Evolutionary conservation across 108 stramenopile genomes (phyloP).

Genomic region (Skeletonema menzelii): DNA sequence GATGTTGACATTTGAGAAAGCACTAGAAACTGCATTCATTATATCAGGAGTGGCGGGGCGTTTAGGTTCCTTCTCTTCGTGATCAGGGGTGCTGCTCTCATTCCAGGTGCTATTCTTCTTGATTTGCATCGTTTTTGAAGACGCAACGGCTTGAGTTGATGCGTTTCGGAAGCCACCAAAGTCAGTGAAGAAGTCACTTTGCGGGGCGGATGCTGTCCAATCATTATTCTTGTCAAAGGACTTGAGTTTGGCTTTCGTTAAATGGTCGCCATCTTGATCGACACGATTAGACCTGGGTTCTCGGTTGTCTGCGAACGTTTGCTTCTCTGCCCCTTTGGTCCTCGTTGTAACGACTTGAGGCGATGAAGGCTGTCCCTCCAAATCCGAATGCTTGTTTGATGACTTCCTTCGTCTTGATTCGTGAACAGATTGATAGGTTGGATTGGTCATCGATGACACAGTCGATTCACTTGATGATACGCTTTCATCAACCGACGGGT

Average conservation of each 20-base stretch:
- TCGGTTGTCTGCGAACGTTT: neutral
- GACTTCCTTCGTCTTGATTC: neutral
- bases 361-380: neutral
- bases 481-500: constrained; percentile 20
- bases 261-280: neutral
- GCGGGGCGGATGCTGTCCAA: neutral
- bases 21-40: neutral
- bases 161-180: neutral
- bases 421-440: constrained; percentile 47
- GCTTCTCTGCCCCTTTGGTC: neutral
- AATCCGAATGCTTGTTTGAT: neutral
- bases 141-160: neutral
- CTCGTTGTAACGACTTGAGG: neutral
- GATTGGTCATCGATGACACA: constrained; percentile 80
- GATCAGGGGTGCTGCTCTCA: too few species aligned
- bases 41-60: neutral
- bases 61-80: neutral
- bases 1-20: constrained; percentile 1
- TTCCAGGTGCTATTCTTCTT: neutral
- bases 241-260: neutral
- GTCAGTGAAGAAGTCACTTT: neutral
- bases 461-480: constrained; percentile 54
- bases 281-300: neutral
- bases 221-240: neutral
- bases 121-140: neutral